Percentiles rank a stretch among this genome's conserved stretches.
Evolutionary conservation across 2,329 filamentous ascomycete species (phyloP).

Genomic region (Verticillium longisporum): DNA sequence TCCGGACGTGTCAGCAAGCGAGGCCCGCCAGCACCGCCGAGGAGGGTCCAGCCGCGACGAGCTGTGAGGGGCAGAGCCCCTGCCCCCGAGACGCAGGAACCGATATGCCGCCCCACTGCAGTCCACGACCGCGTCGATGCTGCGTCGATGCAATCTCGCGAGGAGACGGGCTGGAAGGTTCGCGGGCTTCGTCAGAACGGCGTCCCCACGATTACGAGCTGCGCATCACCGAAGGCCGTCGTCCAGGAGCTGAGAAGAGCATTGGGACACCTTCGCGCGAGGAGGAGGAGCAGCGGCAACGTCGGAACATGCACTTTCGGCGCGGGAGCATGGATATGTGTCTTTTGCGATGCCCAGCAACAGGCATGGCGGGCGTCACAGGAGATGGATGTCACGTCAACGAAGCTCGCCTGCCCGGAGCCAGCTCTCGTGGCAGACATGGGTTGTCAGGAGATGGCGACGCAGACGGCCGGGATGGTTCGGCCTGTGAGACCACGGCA

Average conservation of each 20-base stretch:
- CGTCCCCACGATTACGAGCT: background rate
- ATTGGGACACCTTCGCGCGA: background rate
- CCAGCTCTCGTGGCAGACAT: background rate
- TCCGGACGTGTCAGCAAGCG: background rate
- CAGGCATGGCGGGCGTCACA: background rate
- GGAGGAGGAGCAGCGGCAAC: background rate
- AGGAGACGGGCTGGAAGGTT: background rate
- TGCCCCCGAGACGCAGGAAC: background rate
- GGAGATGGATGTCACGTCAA: no score
- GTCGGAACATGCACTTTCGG: background rate
- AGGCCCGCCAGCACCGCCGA: background rate
- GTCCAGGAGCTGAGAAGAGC: background rate
- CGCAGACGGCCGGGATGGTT: background rate
- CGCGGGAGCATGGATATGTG: background rate
- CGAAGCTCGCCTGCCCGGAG: background rate
- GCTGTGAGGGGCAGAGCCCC: background rate
- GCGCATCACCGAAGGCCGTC: background rate
- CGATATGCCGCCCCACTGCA: background rate
- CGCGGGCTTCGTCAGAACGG: background rate
- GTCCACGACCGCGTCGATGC: background rate
- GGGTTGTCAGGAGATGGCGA: background rate
- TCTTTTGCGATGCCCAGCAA: background rate
- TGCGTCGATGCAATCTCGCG: background rate
- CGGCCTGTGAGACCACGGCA: background rate
- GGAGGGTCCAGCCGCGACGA: background rate